Evolutionary conservation across 345 rosid species (phyloP).

Genomic region (Gossypium stocksii): DNA sequence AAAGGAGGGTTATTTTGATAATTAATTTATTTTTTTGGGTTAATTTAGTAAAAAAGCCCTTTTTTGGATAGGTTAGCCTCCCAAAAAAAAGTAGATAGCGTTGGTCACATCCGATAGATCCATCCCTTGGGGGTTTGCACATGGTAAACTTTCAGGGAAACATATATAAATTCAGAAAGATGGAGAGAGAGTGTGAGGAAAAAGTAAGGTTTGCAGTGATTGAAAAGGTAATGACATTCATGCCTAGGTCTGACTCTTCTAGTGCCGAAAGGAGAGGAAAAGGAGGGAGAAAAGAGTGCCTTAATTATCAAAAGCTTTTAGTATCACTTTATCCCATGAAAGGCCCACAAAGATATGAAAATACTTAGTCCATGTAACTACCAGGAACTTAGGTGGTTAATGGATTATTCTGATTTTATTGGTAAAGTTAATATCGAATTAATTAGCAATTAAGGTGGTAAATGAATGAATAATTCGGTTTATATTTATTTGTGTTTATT

Average conservation of each 20-base stretch:
- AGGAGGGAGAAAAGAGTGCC: background rate
- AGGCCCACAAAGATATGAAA: background rate
- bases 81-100: background rate
- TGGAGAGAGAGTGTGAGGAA: background rate
- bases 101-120: background rate
- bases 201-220: background rate
- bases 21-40: too few species aligned
- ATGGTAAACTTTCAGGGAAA: background rate
- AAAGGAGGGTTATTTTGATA: too few species aligned
- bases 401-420: too few species aligned
- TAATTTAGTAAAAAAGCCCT: too few species aligned
- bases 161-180: background rate
- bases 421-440: too few species aligned
- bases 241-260: background rate
- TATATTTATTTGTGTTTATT: too few species aligned
- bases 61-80: background rate
- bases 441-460: too few species aligned
- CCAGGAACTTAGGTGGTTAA: too few species aligned
- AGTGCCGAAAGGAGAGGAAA: background rate
- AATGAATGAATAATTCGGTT: too few species aligned
- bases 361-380: too few species aligned
- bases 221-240: constrained; percentile 6
- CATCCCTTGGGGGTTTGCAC: background rate
- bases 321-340: background rate
- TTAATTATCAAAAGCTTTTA: background rate